phyloP scores from a whole-genome alignment of 2,329 filamentous ascomycete genomes.

The Hypoxylon sp. region DNA sequence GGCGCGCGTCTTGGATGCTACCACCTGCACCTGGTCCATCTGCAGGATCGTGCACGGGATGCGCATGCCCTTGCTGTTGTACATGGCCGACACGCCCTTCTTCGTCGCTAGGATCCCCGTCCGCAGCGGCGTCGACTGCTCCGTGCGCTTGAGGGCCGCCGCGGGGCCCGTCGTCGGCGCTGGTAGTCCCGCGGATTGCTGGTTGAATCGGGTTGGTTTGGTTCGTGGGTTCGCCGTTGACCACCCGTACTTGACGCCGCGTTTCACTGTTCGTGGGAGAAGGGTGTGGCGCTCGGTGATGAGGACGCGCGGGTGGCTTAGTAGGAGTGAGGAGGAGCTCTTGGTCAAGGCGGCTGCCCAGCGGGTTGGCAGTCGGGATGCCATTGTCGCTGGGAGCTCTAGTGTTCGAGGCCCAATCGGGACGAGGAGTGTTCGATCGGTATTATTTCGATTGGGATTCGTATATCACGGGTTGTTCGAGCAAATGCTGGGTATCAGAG shows the following conservation, averaged over 20 bases:
- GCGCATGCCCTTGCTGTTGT: slow-evolving; percentile 79
- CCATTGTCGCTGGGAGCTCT: slow-evolving; percentile 54
- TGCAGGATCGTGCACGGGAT: slow-evolving; percentile 92
- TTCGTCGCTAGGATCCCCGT: slow-evolving; percentile 89
- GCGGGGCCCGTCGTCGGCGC: slow-evolving; percentile 68
- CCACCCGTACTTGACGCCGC: slow-evolving; percentile 71
- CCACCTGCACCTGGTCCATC: slow-evolving; percentile 90
- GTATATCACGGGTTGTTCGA: background rate
- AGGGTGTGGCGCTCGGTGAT: slow-evolving; percentile 52
- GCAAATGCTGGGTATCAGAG: background rate
- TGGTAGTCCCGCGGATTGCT: slow-evolving; percentile 67
- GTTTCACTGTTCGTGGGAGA: slow-evolving; percentile 59
- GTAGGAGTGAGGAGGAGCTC: slow-evolving; percentile 37
- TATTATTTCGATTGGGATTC: background rate
- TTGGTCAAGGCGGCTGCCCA: slow-evolving; percentile 56
- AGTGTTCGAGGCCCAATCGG: slow-evolving; percentile 30
- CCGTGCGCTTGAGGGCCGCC: slow-evolving; percentile 69
- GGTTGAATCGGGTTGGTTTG: slow-evolving; percentile 72
- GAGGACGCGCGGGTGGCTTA: slow-evolving; percentile 50
- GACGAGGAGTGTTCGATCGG: background rate
- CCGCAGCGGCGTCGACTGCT: slow-evolving; percentile 71
- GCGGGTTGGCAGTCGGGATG: slow-evolving; percentile 59
- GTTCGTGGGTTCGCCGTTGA: slow-evolving; percentile 63
- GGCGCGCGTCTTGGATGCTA: slow-evolving; percentile 84
- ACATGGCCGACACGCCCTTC: slow-evolving; percentile 95